Conservation (phyloP, 2,329 filamentous ascomycete genomes). For the Corinectria fuckeliana region DNA sequence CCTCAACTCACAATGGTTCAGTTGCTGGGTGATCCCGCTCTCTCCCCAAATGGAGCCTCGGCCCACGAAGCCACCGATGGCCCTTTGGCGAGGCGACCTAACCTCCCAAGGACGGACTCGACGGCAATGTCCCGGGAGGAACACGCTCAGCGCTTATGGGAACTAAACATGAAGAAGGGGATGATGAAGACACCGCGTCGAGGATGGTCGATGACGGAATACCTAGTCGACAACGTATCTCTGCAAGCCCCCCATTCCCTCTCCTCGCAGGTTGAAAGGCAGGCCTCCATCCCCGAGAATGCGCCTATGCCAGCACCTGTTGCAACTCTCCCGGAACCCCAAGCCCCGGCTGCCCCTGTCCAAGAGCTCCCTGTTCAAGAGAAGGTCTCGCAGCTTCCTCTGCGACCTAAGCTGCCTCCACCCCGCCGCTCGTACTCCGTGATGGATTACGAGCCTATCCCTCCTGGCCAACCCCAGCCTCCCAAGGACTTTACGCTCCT, state of each 20-base stretch:
- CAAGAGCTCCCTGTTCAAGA: slow-evolving; percentile 16
- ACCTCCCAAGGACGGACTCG: slow-evolving; percentile 32
- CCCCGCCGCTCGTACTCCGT: slow-evolving; percentile 66
- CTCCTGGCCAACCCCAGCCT: slow-evolving; percentile 54
- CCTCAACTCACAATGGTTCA: slow-evolving; percentile 41
- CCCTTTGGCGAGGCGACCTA: slow-evolving; percentile 29
- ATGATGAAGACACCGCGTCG: slow-evolving; percentile 50
- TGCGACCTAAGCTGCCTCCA: slow-evolving; percentile 48
- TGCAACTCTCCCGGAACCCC: slow-evolving; percentile 14
- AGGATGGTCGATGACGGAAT: slow-evolving; percentile 56
- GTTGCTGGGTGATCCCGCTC: slow-evolving; percentile 38
- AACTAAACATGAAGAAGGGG: slow-evolving; percentile 46
- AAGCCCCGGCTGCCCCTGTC: slow-evolving; percentile 20
- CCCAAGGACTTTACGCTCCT: slow-evolving; percentile 54
- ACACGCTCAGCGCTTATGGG: slow-evolving; percentile 46
- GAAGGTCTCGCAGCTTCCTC: slow-evolving; percentile 35
- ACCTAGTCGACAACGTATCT: slow-evolving; percentile 43
- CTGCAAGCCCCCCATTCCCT: slow-evolving; percentile 29
- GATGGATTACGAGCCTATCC: slow-evolving; percentile 62
- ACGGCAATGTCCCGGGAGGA: slow-evolving; percentile 50
- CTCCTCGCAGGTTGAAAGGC: slow-evolving; percentile 35
- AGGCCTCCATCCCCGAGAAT: slow-evolving; percentile 46
- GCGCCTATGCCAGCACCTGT: slow-evolving; percentile 23
- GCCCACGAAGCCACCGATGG: slow-evolving; percentile 34
- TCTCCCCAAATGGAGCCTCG: slow-evolving; percentile 35